Conservation (phyloP, 2,329 filamentous ascomycete species). For the Erysiphe pulchra region DNA sequence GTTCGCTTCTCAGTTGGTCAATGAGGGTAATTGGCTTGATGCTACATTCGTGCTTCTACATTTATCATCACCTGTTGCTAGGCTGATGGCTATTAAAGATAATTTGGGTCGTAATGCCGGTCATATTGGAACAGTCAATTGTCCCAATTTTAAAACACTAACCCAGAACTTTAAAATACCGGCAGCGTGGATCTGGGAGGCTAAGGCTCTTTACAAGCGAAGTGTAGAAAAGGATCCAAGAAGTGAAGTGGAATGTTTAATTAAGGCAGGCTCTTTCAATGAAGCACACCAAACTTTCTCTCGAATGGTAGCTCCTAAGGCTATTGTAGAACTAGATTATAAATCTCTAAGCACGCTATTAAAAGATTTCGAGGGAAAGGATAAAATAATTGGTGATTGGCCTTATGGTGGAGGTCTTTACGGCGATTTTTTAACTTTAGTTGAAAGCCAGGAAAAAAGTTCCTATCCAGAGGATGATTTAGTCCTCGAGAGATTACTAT, state of each 20-base stretch:
- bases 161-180: slow-evolving; percentile 45
- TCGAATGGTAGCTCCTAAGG: slow-evolving; percentile 52
- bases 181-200: slow-evolving; percentile 57
- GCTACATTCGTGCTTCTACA: slow-evolving; percentile 58
- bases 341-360: slow-evolving; percentile 42
- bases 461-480: slow-evolving; percentile 16
- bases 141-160: slow-evolving; percentile 30
- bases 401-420: slow-evolving; percentile 59
- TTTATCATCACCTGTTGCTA: slow-evolving; percentile 34
- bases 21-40: slow-evolving; percentile 38
- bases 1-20: slow-evolving; percentile 37
- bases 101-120: slow-evolving; percentile 48
- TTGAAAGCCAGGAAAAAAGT: slow-evolving; percentile 16
- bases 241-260: slow-evolving; percentile 52
- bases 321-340: slow-evolving; percentile 65
- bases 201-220: slow-evolving; percentile 62
- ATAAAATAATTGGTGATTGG: slow-evolving; percentile 45
- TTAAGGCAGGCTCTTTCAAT: slow-evolving; percentile 48
- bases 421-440: slow-evolving; percentile 27
- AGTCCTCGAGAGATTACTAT: slow-evolving; percentile 29
- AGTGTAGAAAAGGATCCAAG: slow-evolving; percentile 42
- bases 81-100: slow-evolving; percentile 42
- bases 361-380: slow-evolving; percentile 39
- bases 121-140: slow-evolving; percentile 32
- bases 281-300: slow-evolving; percentile 72